Conservation (phyloP, 306 rosid species). For the Canavalia ensiformis region DNA sequence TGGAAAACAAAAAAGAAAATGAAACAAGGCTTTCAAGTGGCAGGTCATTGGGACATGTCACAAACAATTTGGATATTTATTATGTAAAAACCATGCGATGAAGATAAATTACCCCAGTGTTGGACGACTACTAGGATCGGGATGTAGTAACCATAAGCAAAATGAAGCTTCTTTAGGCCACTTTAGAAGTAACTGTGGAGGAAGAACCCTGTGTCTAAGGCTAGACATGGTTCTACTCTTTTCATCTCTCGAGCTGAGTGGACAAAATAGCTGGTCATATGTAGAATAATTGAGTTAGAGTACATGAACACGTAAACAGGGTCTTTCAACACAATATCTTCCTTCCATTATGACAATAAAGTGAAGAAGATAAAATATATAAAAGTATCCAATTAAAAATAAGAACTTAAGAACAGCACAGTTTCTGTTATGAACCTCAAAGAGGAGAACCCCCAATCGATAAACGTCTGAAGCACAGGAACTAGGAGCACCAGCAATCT, state of each 20-base stretch:
- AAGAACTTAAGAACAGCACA: constrained; percentile 33
- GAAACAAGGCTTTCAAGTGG: constrained; percentile 10
- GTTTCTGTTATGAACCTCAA: constrained; percentile 68
- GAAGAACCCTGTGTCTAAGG: constrained; percentile 96
- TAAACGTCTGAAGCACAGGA: constrained; percentile 91
- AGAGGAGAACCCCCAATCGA: constrained; percentile 91
- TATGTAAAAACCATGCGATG: constrained; percentile 33
- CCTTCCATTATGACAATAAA: constrained; percentile 21
- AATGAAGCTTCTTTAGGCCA: constrained; percentile 99
- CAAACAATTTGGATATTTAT: constrained; percentile 29
- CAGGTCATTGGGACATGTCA: neutral
- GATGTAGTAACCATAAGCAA: constrained; percentile 96
- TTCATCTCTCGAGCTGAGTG: constrained; percentile 86
- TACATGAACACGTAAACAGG: constrained; percentile 38
- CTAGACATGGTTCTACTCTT: constrained; percentile 90
- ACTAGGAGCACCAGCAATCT: constrained; percentile 65
- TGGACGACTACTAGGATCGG: constrained; percentile 90
- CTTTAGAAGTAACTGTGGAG: constrained; percentile 94
- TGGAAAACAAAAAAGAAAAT: neutral
- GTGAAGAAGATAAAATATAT: constrained; percentile 44
- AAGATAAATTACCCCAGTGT: constrained; percentile 70
- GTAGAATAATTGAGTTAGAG: constrained; percentile 53
- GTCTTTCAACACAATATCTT: constrained; percentile 29
- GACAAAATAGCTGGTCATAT: constrained; percentile 88
- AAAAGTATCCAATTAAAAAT: constrained; percentile 38